Evolutionary conservation across 2,329 filamentous ascomycete genomes (phyloP).

Genomic region (Grosmannia clavigera): DNA sequence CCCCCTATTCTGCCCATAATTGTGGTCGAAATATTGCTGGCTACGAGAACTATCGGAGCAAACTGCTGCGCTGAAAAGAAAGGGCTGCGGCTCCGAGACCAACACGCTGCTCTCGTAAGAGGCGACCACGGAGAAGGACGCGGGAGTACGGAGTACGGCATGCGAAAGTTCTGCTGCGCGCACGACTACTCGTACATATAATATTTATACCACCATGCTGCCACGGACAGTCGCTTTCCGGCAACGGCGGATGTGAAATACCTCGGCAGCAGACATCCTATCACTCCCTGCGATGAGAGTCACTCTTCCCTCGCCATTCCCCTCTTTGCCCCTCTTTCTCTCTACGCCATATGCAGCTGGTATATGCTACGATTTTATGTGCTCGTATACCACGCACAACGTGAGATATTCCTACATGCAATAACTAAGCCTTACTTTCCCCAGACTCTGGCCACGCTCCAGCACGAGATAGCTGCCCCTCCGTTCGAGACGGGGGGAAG

Average conservation of each 20-base stretch:
- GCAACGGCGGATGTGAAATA: slow-evolving; percentile 1
- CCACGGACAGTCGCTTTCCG: background rate
- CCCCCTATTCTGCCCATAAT: background rate
- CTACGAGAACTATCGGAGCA: background rate
- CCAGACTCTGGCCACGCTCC: background rate
- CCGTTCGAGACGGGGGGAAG: background rate
- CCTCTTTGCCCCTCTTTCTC: background rate
- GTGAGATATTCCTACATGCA: background rate
- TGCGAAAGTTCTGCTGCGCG: background rate
- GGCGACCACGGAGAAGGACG: background rate
- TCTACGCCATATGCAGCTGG: background rate
- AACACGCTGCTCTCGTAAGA: background rate
- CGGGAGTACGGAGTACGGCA: background rate
- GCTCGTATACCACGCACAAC: background rate
- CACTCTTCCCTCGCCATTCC: background rate
- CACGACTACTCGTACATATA: background rate
- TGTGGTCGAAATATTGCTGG: background rate
- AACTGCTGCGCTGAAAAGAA: background rate
- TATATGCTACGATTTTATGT: background rate
- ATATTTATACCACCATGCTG: background rate
- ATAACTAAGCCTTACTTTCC: background rate
- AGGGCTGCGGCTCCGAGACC: background rate
- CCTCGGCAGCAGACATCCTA: slow-evolving; percentile 1
- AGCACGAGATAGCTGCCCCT: background rate
- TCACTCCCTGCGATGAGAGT: background rate